Conservation (phyloP, 202 grass and related monocot species). For the Bolboschoenoplectus hybrid region DNA sequence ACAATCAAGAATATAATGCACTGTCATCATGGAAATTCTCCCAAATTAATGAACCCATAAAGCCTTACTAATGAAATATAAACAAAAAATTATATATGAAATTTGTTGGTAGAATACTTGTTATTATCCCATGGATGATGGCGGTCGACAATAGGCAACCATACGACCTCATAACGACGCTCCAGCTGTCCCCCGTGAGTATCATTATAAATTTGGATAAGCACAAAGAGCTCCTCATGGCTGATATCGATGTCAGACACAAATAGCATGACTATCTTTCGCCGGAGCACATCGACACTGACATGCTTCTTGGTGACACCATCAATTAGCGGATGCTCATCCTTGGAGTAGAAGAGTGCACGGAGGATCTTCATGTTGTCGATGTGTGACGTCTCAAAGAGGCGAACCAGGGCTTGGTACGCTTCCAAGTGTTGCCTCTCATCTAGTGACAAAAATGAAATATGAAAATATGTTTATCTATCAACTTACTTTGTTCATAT, state of each 20-base stretch:
- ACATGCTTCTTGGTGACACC: slow-evolving; percentile 37
- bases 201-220: slow-evolving; percentile 49
- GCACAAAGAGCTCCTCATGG: slow-evolving; percentile 50
- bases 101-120: neutral
- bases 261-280: slow-evolving; percentile 53
- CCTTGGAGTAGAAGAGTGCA: slow-evolving; percentile 42
- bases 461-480: neutral
- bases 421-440: slow-evolving; percentile 49
- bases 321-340: slow-evolving; percentile 43
- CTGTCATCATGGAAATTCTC: neutral
- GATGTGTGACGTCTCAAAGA: slow-evolving; percentile 48
- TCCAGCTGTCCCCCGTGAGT: slow-evolving; percentile 41
- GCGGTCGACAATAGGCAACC: slow-evolving; percentile 47
- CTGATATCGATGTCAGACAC: slow-evolving; percentile 48
- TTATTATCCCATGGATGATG: slow-evolving; percentile 35
- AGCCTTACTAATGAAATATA: neutral
- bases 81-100: neutral
- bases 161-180: slow-evolving; percentile 46
- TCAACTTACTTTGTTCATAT: neutral
- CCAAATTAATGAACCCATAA: slow-evolving; percentile 5
- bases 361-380: slow-evolving; percentile 56
- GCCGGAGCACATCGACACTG: slow-evolving; percentile 40
- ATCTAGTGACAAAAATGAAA: slow-evolving; percentile 23
- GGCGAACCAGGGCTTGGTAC: slow-evolving; percentile 41
- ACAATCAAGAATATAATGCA: neutral